A percentile compares a stretch with the other conserved stretches of the same genome.
These are phyloP conservation scores for Albizia julibrissin DNA, from an alignment of 306 rosid species.

Conservation along the genomic window DNA sequence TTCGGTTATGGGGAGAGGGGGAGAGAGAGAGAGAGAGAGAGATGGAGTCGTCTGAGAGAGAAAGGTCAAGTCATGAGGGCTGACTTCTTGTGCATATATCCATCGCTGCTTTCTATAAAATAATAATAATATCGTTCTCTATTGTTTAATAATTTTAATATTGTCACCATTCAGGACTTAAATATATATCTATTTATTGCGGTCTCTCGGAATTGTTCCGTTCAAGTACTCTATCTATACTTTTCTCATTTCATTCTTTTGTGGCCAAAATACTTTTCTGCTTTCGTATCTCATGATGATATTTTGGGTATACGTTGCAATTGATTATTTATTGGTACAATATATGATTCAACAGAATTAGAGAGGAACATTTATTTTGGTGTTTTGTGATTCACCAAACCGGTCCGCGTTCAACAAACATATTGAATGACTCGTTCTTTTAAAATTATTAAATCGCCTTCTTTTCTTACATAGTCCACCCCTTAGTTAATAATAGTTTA, in stretches of 20 bases:
- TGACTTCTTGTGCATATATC: slow-evolving; percentile 33
- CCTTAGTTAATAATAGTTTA: background rate
- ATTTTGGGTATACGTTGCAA: background rate
- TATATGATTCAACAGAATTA: background rate
- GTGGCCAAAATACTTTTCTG: background rate
- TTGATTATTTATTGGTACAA: background rate
- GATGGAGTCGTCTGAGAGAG: slow-evolving; percentile 8
- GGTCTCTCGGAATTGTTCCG: background rate
- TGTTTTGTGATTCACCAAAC: background rate
- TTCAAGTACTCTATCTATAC: slow-evolving; percentile 18
- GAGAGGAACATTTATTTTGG: background rate
- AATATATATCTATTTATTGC: background rate
- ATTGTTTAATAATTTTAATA: slow-evolving; percentile 27
- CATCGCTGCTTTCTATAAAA: background rate
- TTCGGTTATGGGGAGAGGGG: slow-evolving; percentile 8
- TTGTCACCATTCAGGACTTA: slow-evolving; percentile 35
- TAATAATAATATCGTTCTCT: slow-evolving; percentile 3
- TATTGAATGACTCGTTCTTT: background rate
- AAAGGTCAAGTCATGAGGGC: slow-evolving; percentile 39
- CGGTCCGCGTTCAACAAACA: background rate
- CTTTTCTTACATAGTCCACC: background rate
- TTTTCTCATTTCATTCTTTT: background rate
- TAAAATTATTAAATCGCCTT: background rate
- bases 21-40: slow-evolving; percentile 12
- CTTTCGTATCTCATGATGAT: background rate